phyloP scores from a whole-genome alignment of 306 rosid genomes.

The Cucumis melo region DNA sequence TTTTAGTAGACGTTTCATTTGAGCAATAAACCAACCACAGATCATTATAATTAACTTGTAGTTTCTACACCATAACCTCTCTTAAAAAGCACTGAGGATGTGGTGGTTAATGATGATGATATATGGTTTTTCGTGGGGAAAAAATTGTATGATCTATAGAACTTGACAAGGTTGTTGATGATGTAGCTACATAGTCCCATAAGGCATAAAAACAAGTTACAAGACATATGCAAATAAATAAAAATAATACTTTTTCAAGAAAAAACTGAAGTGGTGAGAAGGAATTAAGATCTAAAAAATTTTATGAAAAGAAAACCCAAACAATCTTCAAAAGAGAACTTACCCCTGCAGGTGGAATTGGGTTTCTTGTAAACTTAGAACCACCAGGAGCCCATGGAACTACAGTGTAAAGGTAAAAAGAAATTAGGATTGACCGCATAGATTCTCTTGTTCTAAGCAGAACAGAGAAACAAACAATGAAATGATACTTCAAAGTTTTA shows the following conservation, averaged over 20 bases:
- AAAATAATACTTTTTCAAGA: background rate
- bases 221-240: background rate
- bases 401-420: slow-evolving; percentile 13
- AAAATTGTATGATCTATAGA: background rate
- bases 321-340: slow-evolving; percentile 11
- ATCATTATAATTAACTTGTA: background rate
- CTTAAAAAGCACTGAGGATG: background rate
- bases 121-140: background rate
- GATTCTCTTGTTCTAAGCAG: background rate
- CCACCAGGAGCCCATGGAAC: slow-evolving; percentile 99
- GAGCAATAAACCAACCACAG: background rate
- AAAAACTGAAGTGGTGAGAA: background rate
- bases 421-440: background rate
- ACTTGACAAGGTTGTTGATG: background rate
- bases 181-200: background rate
- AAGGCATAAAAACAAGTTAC: background rate
- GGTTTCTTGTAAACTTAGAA: slow-evolving; percentile 84
- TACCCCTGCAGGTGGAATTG: slow-evolving; percentile 91
- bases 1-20: background rate
- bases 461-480: background rate
- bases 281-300: background rate
- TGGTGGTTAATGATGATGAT: background rate
- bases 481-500: background rate
- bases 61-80: background rate
- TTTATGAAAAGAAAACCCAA: background rate